Percentiles rank a stretch among this genome's conserved stretches.
Evolutionary conservation across 2,329 filamentous ascomycete species (phyloP).

Genomic region (Neocatenulostroma microsporum): DNA sequence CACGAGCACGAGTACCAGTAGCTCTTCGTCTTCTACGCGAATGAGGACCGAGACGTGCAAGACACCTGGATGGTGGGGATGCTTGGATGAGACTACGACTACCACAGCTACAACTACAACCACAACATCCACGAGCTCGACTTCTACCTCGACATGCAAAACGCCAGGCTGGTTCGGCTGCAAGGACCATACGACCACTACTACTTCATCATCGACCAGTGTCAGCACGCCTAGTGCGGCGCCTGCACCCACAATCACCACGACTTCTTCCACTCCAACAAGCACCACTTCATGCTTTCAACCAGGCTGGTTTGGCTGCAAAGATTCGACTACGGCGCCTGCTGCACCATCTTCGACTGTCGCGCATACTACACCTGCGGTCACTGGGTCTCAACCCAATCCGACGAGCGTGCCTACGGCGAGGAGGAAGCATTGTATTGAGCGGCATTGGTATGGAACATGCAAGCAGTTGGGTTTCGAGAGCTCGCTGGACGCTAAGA

Average conservation of each 20-base stretch:
- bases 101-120: conserved; percentile 34
- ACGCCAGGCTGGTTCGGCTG: conserved; percentile 62
- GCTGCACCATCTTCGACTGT: conserved; percentile 12
- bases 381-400: too few relatives aligned
- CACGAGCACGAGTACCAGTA: conserved; percentile 47
- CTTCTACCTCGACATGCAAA: conserved; percentile 49
- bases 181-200: conserved; percentile 46
- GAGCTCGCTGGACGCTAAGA: conserved; percentile 12
- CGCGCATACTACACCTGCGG: conserved; percentile 10
- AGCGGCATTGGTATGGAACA: conserved; percentile 21
- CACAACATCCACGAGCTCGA: conserved; percentile 30
- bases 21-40: conserved; percentile 44
- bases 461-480: conserved; percentile 19
- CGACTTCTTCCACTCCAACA: conserved; percentile 31
- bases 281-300: conserved; percentile 30
- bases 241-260: conserved; percentile 32
- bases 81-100: conserved; percentile 48
- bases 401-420: conserved; percentile 15
- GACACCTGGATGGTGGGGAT: conserved; percentile 90
- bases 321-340: conserved; percentile 40
- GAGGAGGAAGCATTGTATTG: conserved; percentile 14
- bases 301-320: conserved; percentile 54
- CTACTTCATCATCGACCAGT: conserved; percentile 14
- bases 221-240: conserved; percentile 18
- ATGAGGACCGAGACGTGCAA: conserved; percentile 79